Evolutionary conservation across 306 rosid genomes (phyloP).

Genomic region (Rosa multiflora): DNA sequence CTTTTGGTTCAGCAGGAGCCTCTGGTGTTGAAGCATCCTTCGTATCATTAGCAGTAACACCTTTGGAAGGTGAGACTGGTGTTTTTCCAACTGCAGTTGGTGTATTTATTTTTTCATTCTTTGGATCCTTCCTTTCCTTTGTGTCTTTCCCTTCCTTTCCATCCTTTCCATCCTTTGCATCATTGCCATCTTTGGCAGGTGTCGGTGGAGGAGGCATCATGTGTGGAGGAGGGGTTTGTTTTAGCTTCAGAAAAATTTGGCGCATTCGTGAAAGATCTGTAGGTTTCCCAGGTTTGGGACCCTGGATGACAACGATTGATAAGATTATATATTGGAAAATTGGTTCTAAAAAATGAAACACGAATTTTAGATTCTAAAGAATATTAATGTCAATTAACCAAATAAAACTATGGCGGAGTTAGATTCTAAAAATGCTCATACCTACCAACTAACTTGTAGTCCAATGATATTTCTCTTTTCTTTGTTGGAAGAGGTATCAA

Average conservation of each 20-base stretch:
- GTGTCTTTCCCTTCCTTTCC: slow-evolving; percentile 20
- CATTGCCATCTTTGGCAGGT: slow-evolving; percentile 56
- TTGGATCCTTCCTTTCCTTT: neutral
- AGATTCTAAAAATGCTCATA: too few species aligned
- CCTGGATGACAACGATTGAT: slow-evolving; percentile 57
- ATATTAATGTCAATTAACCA: too few species aligned
- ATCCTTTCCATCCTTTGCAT: slow-evolving; percentile 16
- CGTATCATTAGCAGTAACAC: slow-evolving; percentile 33
- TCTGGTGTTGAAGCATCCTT: slow-evolving; percentile 33
- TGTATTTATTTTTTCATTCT: slow-evolving; percentile 43
- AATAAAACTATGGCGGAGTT: too few species aligned
- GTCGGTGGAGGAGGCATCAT: slow-evolving; percentile 86
- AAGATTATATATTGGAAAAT: too few species aligned
- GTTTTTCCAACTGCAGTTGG: slow-evolving; percentile 34
- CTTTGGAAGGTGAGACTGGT: slow-evolving; percentile 42
- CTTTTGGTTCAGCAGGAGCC: slow-evolving; percentile 33
- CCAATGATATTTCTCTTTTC: too few species aligned
- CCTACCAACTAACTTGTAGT: too few species aligned
- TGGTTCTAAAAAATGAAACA: too few species aligned
- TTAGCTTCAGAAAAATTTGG: slow-evolving; percentile 74
- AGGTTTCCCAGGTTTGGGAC: slow-evolving; percentile 96
- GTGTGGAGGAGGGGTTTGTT: slow-evolving; percentile 79
- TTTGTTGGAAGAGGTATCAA: too few species aligned
- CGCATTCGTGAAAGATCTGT: slow-evolving; percentile 91
- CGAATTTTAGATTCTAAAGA: too few species aligned